These are phyloP conservation scores for Chlorella sp. DNA, from an alignment of 139 green algal genomes.

Conservation along the genomic window DNA sequence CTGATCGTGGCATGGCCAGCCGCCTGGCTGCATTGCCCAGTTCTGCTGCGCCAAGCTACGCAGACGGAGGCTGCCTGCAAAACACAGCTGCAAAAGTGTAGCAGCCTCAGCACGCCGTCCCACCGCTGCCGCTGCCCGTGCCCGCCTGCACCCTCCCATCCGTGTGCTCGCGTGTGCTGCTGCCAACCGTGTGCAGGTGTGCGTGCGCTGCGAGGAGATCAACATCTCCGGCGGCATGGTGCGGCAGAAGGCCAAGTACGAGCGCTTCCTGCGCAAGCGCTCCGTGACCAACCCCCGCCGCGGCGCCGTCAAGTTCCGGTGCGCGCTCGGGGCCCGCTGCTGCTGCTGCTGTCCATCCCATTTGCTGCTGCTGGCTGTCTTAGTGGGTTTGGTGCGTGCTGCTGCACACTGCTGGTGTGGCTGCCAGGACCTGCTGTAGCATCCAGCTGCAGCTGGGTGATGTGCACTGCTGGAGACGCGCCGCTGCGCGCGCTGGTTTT, in stretches of 20 bases:
- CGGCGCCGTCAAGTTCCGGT: conserved; percentile 95
- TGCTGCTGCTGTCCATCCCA: too few relatives aligned
- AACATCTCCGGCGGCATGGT: conserved; percentile 96
- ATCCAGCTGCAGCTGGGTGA: neutral
- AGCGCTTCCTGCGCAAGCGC: conserved; percentile 94
- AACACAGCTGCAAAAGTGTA: neutral
- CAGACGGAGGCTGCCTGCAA: too few relatives aligned
- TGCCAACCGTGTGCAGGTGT: conserved; percentile 67
- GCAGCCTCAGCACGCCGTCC: neutral
- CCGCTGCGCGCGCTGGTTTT: too few relatives aligned
- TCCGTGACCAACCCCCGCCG: conserved; percentile 95
- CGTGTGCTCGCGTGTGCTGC: neutral
- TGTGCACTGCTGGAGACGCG: too few relatives aligned
- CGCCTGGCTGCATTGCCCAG: too few relatives aligned
- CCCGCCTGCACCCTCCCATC: neutral
- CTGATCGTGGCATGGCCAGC: too few relatives aligned
- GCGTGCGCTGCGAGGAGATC: conserved; percentile 94
- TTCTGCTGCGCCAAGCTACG: too few relatives aligned
- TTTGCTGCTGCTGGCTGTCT: too few relatives aligned
- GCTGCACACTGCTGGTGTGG: too few relatives aligned
- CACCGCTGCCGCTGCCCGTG: too few relatives aligned
- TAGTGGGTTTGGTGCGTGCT: too few relatives aligned
- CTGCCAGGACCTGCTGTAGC: too few relatives aligned
- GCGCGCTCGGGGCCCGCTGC: neutral
- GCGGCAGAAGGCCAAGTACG: conserved; percentile 97